A percentile compares a stretch with the other conserved stretches of the same genome.
Conservation (phyloP, 495 filamentous ascomycete genomes). For the Xylaria nigripes region DNA sequence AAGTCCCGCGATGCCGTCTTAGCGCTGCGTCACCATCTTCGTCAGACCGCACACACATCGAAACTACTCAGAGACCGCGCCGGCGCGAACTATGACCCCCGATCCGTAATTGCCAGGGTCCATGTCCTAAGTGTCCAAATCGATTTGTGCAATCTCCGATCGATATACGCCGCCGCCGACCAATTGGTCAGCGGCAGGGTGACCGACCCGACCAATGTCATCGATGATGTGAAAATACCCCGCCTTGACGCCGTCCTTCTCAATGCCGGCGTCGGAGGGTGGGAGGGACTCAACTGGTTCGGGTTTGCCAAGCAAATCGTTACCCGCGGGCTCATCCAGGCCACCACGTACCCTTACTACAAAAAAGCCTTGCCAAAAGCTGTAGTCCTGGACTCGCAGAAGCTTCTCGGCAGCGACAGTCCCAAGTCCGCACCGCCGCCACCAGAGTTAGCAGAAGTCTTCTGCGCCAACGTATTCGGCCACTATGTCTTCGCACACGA, state of each 20-base stretch:
- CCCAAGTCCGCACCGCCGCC: slow-evolving; percentile 7
- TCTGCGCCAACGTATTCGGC: slow-evolving; percentile 87
- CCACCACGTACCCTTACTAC: slow-evolving; percentile 69
- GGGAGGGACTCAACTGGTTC: slow-evolving; percentile 70
- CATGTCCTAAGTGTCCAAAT: slow-evolving; percentile 49
- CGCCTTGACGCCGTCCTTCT: slow-evolving; percentile 73
- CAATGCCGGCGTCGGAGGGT: slow-evolving; percentile 87
- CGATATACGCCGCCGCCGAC: slow-evolving; percentile 39
- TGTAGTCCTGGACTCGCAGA: slow-evolving; percentile 35
- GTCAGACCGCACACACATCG: slow-evolving; percentile 31
- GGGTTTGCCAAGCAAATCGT: slow-evolving; percentile 49
- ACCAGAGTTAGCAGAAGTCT: slow-evolving; percentile 59
- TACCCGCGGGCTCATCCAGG: slow-evolving; percentile 53
- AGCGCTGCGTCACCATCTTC: slow-evolving; percentile 46
- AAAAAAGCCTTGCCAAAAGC: slow-evolving; percentile 56
- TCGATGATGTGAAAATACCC: slow-evolving; percentile 44
- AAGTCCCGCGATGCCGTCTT: slow-evolving; percentile 55
- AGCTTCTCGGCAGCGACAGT: slow-evolving; percentile 14
- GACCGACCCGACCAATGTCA: slow-evolving; percentile 32
- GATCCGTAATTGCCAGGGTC: slow-evolving; percentile 38
- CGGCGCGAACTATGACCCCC: slow-evolving; percentile 37
- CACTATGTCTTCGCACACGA: slow-evolving; percentile 87
- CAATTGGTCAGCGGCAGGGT: slow-evolving; percentile 43
- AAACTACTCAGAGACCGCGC: slow-evolving; percentile 29
- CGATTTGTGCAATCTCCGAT: slow-evolving; percentile 47